Evolutionary conservation across 2,329 filamentous ascomycete genomes (phyloP).

Genomic region (Magnaporthiopsis rhizophila): DNA sequence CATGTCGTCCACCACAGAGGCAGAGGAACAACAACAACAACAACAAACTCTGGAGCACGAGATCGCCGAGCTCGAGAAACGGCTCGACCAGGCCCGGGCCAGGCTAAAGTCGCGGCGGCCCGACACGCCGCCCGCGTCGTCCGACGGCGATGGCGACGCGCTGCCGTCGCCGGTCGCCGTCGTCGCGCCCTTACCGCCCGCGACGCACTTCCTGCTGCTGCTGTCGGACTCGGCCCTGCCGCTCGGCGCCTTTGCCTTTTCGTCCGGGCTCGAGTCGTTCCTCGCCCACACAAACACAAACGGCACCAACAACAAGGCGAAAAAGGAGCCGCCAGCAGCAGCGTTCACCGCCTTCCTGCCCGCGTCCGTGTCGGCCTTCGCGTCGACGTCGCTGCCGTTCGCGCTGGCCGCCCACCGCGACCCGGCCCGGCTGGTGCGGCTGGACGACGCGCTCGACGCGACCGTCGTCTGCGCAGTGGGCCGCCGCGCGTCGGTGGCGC

Average conservation of each 20-base stretch:
- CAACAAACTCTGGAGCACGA: constrained; percentile 16
- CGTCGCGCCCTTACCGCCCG: constrained; percentile 13
- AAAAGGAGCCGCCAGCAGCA: constrained; percentile 19
- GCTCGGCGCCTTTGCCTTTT: constrained; percentile 81
- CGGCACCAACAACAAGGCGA: constrained; percentile 6
- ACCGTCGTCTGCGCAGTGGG: constrained; percentile 72
- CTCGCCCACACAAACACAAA: constrained; percentile 51
- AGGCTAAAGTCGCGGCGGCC: constrained; percentile 19
- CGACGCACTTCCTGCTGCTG: constrained; percentile 62
- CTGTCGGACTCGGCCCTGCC: constrained; percentile 76
- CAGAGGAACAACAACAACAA: no score
- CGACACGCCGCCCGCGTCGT: constrained; percentile 21
- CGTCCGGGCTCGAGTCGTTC: constrained; percentile 74
- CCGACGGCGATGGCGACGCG: no score
- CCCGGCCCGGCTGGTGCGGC: constrained; percentile 35
- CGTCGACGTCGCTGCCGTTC: constrained; percentile 67
- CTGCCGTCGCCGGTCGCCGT: no score
- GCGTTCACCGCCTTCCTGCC: constrained; percentile 60
- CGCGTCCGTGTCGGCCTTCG: constrained; percentile 62
- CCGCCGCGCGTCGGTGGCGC: constrained; percentile 63
- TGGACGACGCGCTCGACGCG: constrained; percentile 73
- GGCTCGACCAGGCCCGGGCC: constrained; percentile 34
- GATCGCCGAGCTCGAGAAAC: constrained; percentile 44
- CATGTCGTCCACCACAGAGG: constrained; percentile 23
- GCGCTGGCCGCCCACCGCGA: constrained; percentile 58